A percentile compares a stretch with the other conserved stretches of the same genome.
These are phyloP conservation scores for Phaffia tasmanica DNA, from an alignment of 768 basidiomycete species.

Conservation along the genomic window DNA sequence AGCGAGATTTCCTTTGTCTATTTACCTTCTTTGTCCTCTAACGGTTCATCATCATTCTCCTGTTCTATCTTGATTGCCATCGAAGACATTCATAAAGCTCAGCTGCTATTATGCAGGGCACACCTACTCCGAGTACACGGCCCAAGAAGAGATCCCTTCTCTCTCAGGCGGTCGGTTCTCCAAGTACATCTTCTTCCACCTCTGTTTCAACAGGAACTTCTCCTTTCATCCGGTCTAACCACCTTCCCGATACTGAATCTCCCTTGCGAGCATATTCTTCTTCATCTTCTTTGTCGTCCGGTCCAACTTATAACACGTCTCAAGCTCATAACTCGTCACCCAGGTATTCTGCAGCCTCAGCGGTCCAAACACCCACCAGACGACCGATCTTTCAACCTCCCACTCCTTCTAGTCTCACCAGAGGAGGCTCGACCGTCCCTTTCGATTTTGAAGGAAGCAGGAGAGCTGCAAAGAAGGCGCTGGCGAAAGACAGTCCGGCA, in stretches of 20 bases:
- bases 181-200: background rate
- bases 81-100: too few species aligned
- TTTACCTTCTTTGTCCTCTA: too few species aligned
- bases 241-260: background rate
- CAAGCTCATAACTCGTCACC: background rate
- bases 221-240: background rate
- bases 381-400: slow-evolving; percentile 2
- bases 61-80: too few species aligned
- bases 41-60: too few species aligned
- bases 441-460: slow-evolving; percentile 23
- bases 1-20: too few species aligned
- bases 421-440: slow-evolving; percentile 19
- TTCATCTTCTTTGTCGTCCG: too few species aligned
- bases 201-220: background rate
- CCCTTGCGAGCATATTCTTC: too few species aligned
- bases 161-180: background rate
- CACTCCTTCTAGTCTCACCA: slow-evolving; percentile 17
- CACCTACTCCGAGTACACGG: background rate
- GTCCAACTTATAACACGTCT: background rate
- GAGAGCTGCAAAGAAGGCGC: slow-evolving; percentile 14
- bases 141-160: background rate
- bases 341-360: too few species aligned
- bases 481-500: slow-evolving; percentile 1
- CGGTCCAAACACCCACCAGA: too few species aligned
- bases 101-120: too few species aligned